Evolutionary conservation across 2,329 filamentous ascomycete species (phyloP), one percentile per base, ranked within the genome.

Genomic region (Apiospora aurea): DNA sequence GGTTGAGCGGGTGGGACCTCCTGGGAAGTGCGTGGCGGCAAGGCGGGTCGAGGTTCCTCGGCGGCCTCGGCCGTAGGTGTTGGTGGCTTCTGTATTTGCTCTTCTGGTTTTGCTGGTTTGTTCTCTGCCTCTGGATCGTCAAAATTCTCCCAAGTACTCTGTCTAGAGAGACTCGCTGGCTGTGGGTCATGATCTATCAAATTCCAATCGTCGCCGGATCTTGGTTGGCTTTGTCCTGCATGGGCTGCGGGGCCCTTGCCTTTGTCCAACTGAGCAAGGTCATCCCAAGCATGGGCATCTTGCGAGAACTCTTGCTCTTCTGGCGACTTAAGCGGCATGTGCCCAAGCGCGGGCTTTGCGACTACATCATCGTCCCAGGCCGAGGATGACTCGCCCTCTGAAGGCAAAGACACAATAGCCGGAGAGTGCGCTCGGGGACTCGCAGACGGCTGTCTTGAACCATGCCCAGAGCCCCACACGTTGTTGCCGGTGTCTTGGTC

Each of bases 211-310:
- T 88, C 84, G 10, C 75, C 74, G 6, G 76, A 75, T 72, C 74
- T 73, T 18, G 73, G 73, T 11, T 34, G 74, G 71, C 38, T 41
- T 70, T 75, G 73, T 8, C 75, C 69, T 1, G 29, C 49, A 43
- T 21, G 46, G 7, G 75, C 74, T 4, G 77, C 74, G 1, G 80
- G 80, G 34, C 76, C 80, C 71, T 87, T 88, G 1, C 81, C 85
- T 72, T 86, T 87, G 34, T 81, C 80, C 6, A 77, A 70, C 0
- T 78, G 76, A 7, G 81, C 81, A 16, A 86, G 70, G 49, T 88
- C 87, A 70, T 88, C 85, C 88, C 87, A 89, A 0, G 84, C 85
- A 72, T 87, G 80, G 2, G 82, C 81, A 49, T 87, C 85, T 6
- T 82, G 82, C 4, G 82, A 75, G 2, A 83, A 76, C 61, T 84